phyloP scores from a whole-genome alignment of 768 basidiomycete species.

The Podaxis pistillaris region DNA sequence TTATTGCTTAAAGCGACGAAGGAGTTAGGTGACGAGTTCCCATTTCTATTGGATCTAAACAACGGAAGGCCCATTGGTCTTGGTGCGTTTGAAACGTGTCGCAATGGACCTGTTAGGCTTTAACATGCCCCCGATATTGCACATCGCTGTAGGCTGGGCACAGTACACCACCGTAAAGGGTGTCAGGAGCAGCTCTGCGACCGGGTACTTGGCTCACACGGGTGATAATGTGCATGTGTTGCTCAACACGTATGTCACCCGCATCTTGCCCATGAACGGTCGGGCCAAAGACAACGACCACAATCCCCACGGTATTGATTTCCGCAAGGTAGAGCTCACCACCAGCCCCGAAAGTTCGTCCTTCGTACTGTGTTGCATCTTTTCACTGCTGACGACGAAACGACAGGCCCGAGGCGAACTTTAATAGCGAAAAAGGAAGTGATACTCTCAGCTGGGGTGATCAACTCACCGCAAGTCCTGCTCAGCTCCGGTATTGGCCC shows the following conservation, averaged over 20 bases:
- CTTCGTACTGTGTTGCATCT: not conserved
- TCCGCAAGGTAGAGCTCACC: conserved; percentile 3
- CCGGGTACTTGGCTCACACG: conserved; percentile 19
- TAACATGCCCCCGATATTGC: not conserved
- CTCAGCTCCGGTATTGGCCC: conserved; percentile 34
- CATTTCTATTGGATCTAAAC: conserved; percentile 40
- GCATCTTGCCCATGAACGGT: conserved; percentile 22
- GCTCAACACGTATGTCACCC: conserved; percentile 7
- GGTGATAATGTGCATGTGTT: conserved; percentile 28
- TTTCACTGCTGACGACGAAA: not conserved
- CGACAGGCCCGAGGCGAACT: not conserved
- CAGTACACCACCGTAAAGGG: conserved; percentile 21
- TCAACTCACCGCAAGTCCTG: conserved; percentile 30
- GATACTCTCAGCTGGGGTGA: conserved; percentile 33
- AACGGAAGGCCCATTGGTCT: conserved; percentile 38
- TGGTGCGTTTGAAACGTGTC: conserved; percentile 24
- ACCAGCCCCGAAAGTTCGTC: not conserved
- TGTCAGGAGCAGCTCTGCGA: conserved; percentile 23
- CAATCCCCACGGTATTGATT: not conserved
- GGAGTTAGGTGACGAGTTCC: conserved; percentile 30
- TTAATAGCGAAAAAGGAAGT: conserved; percentile 31
- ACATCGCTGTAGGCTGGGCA: conserved; percentile 18
- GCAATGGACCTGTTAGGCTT: too few species aligned
- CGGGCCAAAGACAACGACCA: conserved; percentile 24
- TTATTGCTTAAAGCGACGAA: conserved; percentile 24